Base-by-base conservation (phyloP, 495 filamentous ascomycete species). In the Neurospora pannonica region DNA sequence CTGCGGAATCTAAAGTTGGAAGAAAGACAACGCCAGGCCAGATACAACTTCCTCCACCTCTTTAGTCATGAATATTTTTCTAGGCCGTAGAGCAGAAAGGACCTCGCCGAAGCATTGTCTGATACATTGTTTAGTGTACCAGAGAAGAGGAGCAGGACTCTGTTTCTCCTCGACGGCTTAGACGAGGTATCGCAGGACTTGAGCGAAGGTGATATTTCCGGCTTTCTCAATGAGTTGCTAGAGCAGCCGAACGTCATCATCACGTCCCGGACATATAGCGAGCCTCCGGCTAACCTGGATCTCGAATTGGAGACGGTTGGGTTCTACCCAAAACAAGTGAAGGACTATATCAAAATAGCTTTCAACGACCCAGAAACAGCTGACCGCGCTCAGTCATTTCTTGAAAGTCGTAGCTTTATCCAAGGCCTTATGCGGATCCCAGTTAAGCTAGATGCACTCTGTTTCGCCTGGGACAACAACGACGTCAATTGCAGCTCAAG, bases 361-460 rank as follows among this genome's bases (percentile, higher is more conserved):
- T 73, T 79, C 42, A 62, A 5, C 36, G 74, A 80, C 74, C 39
- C 72, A 43, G 39, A 77, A 48, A 78, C 73, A 31, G 60, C 74
- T 34, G 37, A 73, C 10, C 71, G 82, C 34, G 77, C 85, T 67
- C 73, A 78, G 42, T 77, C 72, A 5, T 87, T 82, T 69, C 77
- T 86, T 40, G 36, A 79, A 71, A 48, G 62, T 5, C 79, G 83
- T 74, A 71, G 60, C 75, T 75, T 84, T 2, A 74, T 87, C 54
- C 71, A 81, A 71, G 78, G 76, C 38, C 82, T 86, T 74, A 75
- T 85, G 37, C 84, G 79, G 70, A 85, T 87, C 54, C 85, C 84
- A 2, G 82, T 86, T 73, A 83, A 84, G 76, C 75, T 86, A 42
- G 85, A 86, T 79, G 83, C 83, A 19, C 72, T 86, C 38, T 85